phyloP scores from a whole-genome alignment of 176 grass and related monocot species.

The Metroxylon sagu region DNA sequence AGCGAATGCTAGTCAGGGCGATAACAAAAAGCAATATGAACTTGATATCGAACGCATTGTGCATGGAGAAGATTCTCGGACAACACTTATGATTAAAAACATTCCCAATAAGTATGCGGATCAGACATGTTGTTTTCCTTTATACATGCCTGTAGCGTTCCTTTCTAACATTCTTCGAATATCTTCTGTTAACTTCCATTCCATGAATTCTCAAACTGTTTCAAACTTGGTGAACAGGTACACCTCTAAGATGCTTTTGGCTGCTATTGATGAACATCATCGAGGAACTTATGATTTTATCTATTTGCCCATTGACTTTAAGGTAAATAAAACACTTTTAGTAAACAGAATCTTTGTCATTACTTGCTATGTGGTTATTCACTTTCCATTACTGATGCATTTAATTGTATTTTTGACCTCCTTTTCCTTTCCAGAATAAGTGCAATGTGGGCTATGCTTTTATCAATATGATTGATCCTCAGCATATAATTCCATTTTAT shows the following conservation, averaged over 20 bases:
- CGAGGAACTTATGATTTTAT: slow-evolving; percentile 91
- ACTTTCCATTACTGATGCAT: neutral
- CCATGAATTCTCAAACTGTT: too few relatives aligned
- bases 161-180: too few relatives aligned
- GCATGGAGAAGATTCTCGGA: slow-evolving; percentile 58
- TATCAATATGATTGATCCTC: slow-evolving; percentile 90
- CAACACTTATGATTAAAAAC: slow-evolving; percentile 96
- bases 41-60: slow-evolving; percentile 88
- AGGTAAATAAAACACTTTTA: slow-evolving; percentile 36
- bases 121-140: slow-evolving; percentile 2
- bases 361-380: neutral
- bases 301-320: slow-evolving; percentile 96
- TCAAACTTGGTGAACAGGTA: slow-evolving; percentile 42
- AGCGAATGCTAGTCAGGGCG: slow-evolving; percentile 47
- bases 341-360: neutral
- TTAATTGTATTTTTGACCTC: neutral
- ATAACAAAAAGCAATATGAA: slow-evolving; percentile 85
- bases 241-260: slow-evolving; percentile 94
- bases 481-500: slow-evolving; percentile 77
- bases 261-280: slow-evolving; percentile 89
- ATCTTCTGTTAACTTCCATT: too few relatives aligned
- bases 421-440: slow-evolving; percentile 61
- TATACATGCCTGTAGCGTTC: too few relatives aligned
- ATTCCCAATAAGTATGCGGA: slow-evolving; percentile 86
- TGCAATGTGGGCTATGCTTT: slow-evolving; percentile 97